Percentiles rank a stretch among this genome's conserved stretches.
phyloP scores from a whole-genome alignment of 805 yeast species.

The Alloascoidea hylecoeti region DNA sequence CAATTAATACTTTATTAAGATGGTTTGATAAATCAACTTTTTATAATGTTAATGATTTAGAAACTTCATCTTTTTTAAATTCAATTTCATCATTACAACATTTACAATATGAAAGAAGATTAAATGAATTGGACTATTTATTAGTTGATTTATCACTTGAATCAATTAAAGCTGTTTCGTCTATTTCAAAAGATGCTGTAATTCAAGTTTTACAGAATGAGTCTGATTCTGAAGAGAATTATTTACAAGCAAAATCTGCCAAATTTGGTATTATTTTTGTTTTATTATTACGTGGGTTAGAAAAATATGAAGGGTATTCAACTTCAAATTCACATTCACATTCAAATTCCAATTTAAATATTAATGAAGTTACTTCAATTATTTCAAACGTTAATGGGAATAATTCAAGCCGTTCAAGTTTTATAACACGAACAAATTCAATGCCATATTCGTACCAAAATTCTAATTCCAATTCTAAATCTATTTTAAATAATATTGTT shows the following conservation, averaged over 20 bases:
- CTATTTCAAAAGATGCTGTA: background rate
- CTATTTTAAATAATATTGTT: background rate
- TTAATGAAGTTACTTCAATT: too few relatives aligned
- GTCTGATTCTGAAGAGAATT: background rate
- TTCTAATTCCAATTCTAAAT: background rate
- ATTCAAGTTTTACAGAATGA: background rate
- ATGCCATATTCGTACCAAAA: background rate
- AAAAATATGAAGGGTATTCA: background rate
- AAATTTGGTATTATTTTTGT: background rate
- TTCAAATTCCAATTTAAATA: too few relatives aligned
- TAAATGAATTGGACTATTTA: conserved; percentile 1
- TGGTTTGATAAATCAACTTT: too few relatives aligned
- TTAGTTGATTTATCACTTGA: conserved; percentile 1
- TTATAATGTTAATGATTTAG: too few relatives aligned
- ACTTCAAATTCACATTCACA: too few relatives aligned
- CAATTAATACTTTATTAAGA: too few relatives aligned
- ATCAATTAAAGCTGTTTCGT: conserved; percentile 1
- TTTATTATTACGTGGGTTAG: background rate
- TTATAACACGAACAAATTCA: too few relatives aligned
- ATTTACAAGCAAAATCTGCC: background rate
- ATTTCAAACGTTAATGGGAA: too few relatives aligned
- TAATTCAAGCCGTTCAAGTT: too few relatives aligned
- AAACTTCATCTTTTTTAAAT: too few relatives aligned
- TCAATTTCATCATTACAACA: too few relatives aligned
- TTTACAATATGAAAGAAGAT: background rate